These are phyloP conservation scores for Linderina pennispora DNA, from an alignment of 192 early-diverging fungal species.

Conservation along the genomic window DNA sequence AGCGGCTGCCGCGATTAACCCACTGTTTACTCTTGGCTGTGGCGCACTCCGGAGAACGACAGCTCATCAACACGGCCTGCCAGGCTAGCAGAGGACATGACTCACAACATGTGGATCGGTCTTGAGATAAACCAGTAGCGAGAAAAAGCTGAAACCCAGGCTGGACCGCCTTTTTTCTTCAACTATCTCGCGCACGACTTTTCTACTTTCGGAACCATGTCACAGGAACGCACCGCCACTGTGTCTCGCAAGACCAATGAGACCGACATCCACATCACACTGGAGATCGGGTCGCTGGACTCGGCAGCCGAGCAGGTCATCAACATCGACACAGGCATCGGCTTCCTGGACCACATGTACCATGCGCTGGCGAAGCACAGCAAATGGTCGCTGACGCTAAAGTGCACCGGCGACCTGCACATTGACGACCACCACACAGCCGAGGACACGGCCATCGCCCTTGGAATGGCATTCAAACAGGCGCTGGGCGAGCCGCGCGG, in stretches of 20 bases:
- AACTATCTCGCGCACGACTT: no score
- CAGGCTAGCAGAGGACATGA: no score
- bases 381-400: constrained; percentile 81
- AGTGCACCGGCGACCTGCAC: constrained; percentile 88
- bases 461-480: constrained; percentile 89
- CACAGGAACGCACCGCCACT: constrained; percentile 43
- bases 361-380: constrained; percentile 96
- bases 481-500: constrained; percentile 84
- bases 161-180: no score
- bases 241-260: constrained; percentile 89
- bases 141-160: no score
- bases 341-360: constrained; percentile 99
- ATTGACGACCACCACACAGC: constrained; percentile 99
- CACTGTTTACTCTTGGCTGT: no score
- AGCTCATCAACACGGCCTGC: no score
- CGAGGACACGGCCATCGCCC: constrained; percentile 90
- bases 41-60: no score
- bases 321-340: constrained; percentile 84
- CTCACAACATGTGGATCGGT: no score
- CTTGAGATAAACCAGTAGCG: no score
- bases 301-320: constrained; percentile 62
- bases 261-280: constrained; percentile 75
- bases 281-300: constrained; percentile 56
- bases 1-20: no score
- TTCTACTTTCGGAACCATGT: constrained; percentile 13